A percentile compares a stretch with the other conserved stretches of the same genome.
Evolutionary conservation across 345 rosid species (phyloP).

Genomic region (Linum usitatissimum): DNA sequence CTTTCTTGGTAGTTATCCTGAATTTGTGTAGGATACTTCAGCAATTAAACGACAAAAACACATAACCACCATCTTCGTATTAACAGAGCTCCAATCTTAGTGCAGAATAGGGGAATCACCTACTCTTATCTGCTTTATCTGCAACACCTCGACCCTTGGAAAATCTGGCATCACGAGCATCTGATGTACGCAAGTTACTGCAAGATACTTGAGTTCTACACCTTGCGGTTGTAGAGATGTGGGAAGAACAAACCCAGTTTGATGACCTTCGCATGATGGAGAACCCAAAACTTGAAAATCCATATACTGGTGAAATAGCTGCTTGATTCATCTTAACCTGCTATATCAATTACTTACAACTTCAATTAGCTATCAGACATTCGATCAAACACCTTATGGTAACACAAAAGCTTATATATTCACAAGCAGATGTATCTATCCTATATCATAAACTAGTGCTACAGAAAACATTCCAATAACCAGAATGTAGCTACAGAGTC

Average conservation of each 20-base stretch:
- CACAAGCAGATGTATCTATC: too few species aligned
- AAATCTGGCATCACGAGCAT: slow-evolving; percentile 18
- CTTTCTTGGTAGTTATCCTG: slow-evolving; percentile 38
- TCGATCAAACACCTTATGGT: too few species aligned
- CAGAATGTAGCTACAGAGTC: background rate
- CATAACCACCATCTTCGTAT: background rate
- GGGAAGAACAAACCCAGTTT: slow-evolving; percentile 12
- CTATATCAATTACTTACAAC: too few species aligned
- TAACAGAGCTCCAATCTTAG: background rate
- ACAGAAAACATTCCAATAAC: too few species aligned
- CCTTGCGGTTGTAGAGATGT: slow-evolving; percentile 25
- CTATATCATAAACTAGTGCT: too few species aligned
- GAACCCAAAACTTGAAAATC: slow-evolving; percentile 15
- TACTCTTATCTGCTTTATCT: slow-evolving; percentile 23
- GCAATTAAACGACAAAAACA: background rate
- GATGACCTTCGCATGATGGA: slow-evolving; percentile 6
- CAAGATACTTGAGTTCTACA: background rate
- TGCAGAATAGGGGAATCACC: slow-evolving; percentile 19
- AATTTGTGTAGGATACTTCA: slow-evolving; percentile 11
- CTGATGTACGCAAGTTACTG: slow-evolving; percentile 11
- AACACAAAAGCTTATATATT: too few species aligned
- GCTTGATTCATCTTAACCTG: slow-evolving; percentile 12
- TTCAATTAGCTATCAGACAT: too few species aligned
- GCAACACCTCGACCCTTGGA: slow-evolving; percentile 15
- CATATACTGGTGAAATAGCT: slow-evolving; percentile 11